These are phyloP conservation scores for Lithospermum erythrorhizon DNA, from an alignment of 257 asterid species.

Conservation along the genomic window DNA sequence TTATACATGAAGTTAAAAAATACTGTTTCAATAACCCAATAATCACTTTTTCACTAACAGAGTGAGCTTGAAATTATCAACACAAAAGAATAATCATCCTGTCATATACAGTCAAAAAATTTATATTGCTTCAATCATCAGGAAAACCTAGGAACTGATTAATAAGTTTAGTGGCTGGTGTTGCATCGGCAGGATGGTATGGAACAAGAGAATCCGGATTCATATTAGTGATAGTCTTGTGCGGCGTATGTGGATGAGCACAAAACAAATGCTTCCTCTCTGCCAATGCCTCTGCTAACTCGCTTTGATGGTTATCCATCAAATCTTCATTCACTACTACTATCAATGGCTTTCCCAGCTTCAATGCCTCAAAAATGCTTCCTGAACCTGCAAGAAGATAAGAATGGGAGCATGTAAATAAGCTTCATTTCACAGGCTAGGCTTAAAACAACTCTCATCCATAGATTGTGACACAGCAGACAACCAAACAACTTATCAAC, in stretches of 20 bases:
- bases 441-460: too few species aligned
- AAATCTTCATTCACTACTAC: conserved; percentile 91
- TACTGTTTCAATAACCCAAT: too few species aligned
- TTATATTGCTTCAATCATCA: conserved; percentile 28
- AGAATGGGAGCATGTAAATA: too few species aligned
- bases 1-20: too few species aligned
- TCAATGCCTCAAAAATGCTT: conserved; percentile 87
- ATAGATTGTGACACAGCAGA: too few species aligned
- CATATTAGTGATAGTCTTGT: conserved; percentile 45
- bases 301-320: conserved; percentile 97
- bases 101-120: too few species aligned
- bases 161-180: conserved; percentile 65
- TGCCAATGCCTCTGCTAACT: conserved; percentile 90
- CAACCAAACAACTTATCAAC: too few species aligned
- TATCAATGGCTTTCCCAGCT: conserved; percentile 53
- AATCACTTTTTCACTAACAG: too few species aligned
- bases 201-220: conserved; percentile 42
- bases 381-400: conserved; percentile 63
- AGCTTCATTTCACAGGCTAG: too few species aligned
- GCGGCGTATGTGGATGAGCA: conserved; percentile 65
- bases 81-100: too few species aligned
- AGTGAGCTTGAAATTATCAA: too few species aligned
- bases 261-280: conserved; percentile 74
- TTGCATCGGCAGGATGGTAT: conserved; percentile 76
- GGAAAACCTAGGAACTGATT: conserved; percentile 50